These are phyloP conservation scores for Cyclotella atomus DNA, from an alignment of 108 stramenopile genomes.

Conservation along the genomic window DNA sequence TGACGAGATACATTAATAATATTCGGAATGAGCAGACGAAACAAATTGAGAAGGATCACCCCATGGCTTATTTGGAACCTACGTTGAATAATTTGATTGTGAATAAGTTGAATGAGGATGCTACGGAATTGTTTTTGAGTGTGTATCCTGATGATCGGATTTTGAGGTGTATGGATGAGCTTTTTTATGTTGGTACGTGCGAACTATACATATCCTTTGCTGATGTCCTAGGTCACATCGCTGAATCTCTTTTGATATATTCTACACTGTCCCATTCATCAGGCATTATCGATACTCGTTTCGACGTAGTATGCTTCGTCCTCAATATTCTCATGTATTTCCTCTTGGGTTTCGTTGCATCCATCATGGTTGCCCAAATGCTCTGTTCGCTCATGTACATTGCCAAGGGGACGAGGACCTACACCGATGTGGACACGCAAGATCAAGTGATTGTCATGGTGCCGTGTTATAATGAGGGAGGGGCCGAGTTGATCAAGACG, in stretches of 20 bases:
- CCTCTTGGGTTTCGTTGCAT: slow-evolving; percentile 56
- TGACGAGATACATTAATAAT: slow-evolving; percentile 43
- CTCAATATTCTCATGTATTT: slow-evolving; percentile 51
- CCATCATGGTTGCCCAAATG: slow-evolving; percentile 49
- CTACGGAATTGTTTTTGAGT: slow-evolving; percentile 46
- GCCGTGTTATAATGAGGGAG: slow-evolving; percentile 67
- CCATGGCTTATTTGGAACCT: slow-evolving; percentile 46
- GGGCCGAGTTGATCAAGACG: slow-evolving; percentile 60
- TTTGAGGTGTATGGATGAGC: slow-evolving; percentile 44
- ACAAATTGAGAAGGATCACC: slow-evolving; percentile 30
- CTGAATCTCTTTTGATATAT: no score
- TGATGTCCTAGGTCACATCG: no score
- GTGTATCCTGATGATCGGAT: slow-evolving; percentile 39
- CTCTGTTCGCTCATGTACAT: slow-evolving; percentile 57
- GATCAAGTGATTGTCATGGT: slow-evolving; percentile 64
- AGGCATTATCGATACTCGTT: no score
- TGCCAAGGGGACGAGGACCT: slow-evolving; percentile 34
- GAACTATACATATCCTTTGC: not conserved
- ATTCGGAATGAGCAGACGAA: slow-evolving; percentile 26
- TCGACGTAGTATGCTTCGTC: slow-evolving; percentile 17
- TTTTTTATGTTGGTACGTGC: slow-evolving; percentile 45
- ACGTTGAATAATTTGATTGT: slow-evolving; percentile 49
- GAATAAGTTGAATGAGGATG: slow-evolving; percentile 55
- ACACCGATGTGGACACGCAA: slow-evolving; percentile 40
- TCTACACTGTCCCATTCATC: no score